Evolutionary conservation across 2,329 filamentous ascomycete genomes (phyloP).

Genomic region (Colletotrichum sp.): DNA sequence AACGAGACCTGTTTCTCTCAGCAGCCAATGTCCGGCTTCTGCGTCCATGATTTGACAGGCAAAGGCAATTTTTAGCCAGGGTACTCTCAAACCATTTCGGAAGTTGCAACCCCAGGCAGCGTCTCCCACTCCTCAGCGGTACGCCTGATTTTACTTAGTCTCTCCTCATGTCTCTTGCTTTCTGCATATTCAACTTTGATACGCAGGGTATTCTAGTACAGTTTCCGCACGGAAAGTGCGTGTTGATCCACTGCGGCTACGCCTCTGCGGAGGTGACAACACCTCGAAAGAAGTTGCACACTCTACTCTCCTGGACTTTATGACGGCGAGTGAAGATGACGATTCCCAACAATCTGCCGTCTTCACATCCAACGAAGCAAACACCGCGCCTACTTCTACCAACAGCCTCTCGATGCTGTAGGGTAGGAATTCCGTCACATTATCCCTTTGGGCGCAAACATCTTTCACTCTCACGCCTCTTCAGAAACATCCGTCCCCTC

Average conservation of each 20-base stretch:
- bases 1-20: not conserved
- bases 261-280: rapidly evolving
- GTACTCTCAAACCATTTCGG: not conserved
- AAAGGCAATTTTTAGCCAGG: not conserved
- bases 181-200: not conserved
- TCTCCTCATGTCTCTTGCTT: not conserved
- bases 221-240: not conserved
- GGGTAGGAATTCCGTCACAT: not conserved
- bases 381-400: rapidly evolving
- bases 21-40: not conserved
- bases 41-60: too few relatives aligned
- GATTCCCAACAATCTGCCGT: not conserved
- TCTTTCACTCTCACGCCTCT: not conserved
- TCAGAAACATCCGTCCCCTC: not conserved
- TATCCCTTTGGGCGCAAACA: rapidly evolving
- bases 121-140: rapidly evolving
- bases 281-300: not conserved
- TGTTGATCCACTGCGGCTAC: rapidly evolving
- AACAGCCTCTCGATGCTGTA: rapidly evolving
- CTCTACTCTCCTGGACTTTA: rapidly evolving
- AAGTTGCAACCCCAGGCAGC: not conserved
- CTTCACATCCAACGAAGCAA: not conserved
- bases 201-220: rapidly evolving
- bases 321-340: not conserved
- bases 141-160: not conserved